Evolutionary conservation across 1,284 basidiomycete species (phyloP), one percentile per base, ranked within the genome.

Genomic region (Meira nashicola): DNA sequence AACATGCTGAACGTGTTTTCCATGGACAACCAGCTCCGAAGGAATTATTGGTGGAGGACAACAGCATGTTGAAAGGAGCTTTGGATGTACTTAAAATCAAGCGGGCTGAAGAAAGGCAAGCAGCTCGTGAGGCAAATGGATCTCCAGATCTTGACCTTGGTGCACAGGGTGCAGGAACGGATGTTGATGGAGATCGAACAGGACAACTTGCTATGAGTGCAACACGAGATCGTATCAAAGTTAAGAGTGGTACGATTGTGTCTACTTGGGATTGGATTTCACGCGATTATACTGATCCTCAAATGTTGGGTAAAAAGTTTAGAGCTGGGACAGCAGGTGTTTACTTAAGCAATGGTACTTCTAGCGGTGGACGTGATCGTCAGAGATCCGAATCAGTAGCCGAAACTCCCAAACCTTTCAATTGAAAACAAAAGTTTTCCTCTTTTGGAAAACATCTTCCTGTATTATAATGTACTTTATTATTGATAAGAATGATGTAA

Each of bases 1-100:
- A 67, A 54, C 67, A 66, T 43, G 71, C 72, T 2, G 74, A 76
- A 55, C 73, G 71, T 5, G 74, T 76, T 57, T 76, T 71, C 63
- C 73, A 76, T 55, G 74, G 73, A 46, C 54, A 65, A 33, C 66
- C 70, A 4, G 74, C 68, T 10, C 67, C 70, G 37, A 67, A 67
- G 44, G 68, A 74, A 41, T 57, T 71, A 6, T 63, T 75, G 1
- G 66, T 64, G 2, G 70, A 68, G 40, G 55, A 62, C 44, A 68
- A 72, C 47, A 67, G 68, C 28, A 61, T 67, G 7, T 62, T 76
- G 6, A 65, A 65, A 41, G 62, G 65, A 1, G 65, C 71, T 12
- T 51, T 73, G 1, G 70, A 71, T 23, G 39, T 38, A 4, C n/a
- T 50, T 9, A 37, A 39, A 17, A 3, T n/a, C 17, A 46, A 43